A percentile compares a stretch with the other conserved stretches of the same genome.
Conservation (phyloP, 2,329 filamentous ascomycete genomes). For the Thermothelomyces thermophilus region DNA sequence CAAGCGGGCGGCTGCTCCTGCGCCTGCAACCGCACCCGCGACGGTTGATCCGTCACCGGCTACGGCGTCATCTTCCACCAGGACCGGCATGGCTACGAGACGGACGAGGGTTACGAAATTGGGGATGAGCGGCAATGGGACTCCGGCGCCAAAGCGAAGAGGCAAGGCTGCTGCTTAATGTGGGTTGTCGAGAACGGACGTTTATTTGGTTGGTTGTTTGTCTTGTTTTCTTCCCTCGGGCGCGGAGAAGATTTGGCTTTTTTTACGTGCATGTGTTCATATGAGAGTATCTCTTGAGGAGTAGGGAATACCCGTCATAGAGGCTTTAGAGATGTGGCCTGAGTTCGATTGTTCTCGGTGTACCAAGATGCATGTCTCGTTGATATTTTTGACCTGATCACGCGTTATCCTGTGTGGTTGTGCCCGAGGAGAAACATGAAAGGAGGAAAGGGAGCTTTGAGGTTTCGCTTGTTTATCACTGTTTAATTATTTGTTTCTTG, state of each 20-base stretch:
- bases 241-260: too few relatives aligned
- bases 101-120: slow-evolving; percentile 22
- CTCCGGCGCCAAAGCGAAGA: slow-evolving; percentile 25
- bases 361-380: too few relatives aligned
- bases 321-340: neutral
- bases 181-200: neutral
- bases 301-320: slow-evolving; percentile 6
- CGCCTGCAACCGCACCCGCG: neutral
- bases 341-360: too few relatives aligned
- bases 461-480: neutral
- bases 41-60: neutral
- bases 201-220: neutral
- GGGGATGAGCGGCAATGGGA: slow-evolving; percentile 26
- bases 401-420: neutral
- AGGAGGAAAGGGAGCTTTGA: too few relatives aligned
- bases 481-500: neutral
- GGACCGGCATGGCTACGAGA: slow-evolving; percentile 16
- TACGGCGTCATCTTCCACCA: neutral
- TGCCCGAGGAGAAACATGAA: too few relatives aligned
- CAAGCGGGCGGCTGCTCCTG: neutral
- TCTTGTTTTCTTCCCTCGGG: too few relatives aligned
- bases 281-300: neutral
- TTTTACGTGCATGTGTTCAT: neutral
- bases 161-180: slow-evolving; percentile 8
- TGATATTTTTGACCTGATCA: too few relatives aligned